Base-by-base conservation (phyloP, 192 early-diverging fungal genomes). In the Coemansia sp. region DNA sequence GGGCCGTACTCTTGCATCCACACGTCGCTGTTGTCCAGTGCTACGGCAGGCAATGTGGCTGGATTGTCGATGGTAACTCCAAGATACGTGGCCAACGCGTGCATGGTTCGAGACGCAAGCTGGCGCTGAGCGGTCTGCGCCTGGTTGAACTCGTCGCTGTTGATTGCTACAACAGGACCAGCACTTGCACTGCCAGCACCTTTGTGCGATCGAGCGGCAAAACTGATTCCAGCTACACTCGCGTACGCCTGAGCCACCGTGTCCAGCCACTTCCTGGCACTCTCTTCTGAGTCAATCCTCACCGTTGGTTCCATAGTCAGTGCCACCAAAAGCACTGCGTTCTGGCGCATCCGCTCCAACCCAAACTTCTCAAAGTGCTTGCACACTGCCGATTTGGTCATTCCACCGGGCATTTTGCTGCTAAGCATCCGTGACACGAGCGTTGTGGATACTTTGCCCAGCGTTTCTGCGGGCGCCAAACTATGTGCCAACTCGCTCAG, bases 321-420 rank as follows among this genome's bases (percentile, higher is more conserved):
- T 66, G 87, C 91, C 39, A 92, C 86, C 57, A 97, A 80, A 4
- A 95, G 72, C 29, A 87, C 84, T 51, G 79, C 91, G 22, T 93
- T 88, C 50, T 86, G 84, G 27, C 95, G 85, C 68, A 87, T 82
- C 54, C 86, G 66, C 9, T 91, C 92, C 7, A 97, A 77, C 9
- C 94, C 92, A 71, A 88, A 90, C 23, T 66, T 69, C 49, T 81
- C 59, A 48, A 97, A 79, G 75, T 94, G 85, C 14, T 83, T 71
- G 84, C 93, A 90, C 64, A 91, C 91, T 52, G 86, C 84, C 19
- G 86, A 84, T 56, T 91, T 85, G n/a, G 85, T 86, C 77, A 91
- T 92, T 52, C 94, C 93, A 82, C 90, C 93, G 54, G 95, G 93
- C 91, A 97, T 93, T 85, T 97, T 97, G 75, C 85, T 82, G 57